Conservation (phyloP, 140 eudicot species). For the Eryngium alpinum region DNA sequence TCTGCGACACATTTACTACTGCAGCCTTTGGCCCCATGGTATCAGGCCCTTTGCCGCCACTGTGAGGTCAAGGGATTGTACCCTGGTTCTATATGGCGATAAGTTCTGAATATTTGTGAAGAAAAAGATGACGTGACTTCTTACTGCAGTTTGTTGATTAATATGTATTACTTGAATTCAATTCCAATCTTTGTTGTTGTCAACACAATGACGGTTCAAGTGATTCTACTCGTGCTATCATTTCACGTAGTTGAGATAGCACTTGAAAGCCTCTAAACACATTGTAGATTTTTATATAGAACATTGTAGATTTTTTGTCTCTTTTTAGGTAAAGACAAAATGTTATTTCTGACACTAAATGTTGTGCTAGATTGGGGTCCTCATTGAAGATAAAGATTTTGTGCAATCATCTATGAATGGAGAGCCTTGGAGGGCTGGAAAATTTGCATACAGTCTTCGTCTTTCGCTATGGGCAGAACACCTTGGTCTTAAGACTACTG, state of each 20-base stretch:
- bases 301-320: background rate
- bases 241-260: background rate
- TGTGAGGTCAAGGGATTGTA: too few species aligned
- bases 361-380: constrained; percentile 61
- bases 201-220: background rate
- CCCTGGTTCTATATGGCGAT: background rate
- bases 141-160: background rate
- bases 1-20: too few species aligned
- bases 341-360: constrained; percentile 14
- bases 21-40: too few species aligned
- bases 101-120: background rate
- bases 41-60: too few species aligned
- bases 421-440: constrained; percentile 81
- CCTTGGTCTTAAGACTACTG: constrained; percentile 64
- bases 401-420: constrained; percentile 82
- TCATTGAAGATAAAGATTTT: constrained; percentile 81
- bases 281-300: background rate
- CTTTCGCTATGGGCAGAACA: constrained; percentile 89
- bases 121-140: background rate
- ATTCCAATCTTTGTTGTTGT: background rate
- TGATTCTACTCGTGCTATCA: background rate
- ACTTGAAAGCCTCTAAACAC: background rate
- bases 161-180: background rate
- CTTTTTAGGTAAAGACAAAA: background rate
- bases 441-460: constrained; percentile 66